Evolutionary conservation across 306 rosid species (phyloP).

Genomic region (Fragaria vesca): DNA sequence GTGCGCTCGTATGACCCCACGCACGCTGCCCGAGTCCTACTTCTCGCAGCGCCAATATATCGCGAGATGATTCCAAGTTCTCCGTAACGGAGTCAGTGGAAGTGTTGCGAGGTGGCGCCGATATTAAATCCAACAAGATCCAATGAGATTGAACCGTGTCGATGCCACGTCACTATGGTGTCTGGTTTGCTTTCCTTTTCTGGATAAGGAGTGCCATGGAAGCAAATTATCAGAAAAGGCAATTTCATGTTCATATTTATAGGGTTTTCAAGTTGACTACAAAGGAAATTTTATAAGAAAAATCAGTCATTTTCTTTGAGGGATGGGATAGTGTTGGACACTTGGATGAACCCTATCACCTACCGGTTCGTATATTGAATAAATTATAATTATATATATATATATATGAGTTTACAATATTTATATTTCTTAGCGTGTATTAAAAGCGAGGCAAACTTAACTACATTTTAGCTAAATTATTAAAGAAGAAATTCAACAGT

Average conservation of each 20-base stretch:
- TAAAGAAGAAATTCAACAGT: too few species aligned
- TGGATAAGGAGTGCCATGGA: slow-evolving; percentile 9
- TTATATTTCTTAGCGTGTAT: background rate
- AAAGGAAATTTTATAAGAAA: background rate
- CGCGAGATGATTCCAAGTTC: slow-evolving; percentile 25
- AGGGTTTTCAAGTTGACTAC: background rate
- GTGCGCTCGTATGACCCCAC: background rate
- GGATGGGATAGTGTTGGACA: background rate
- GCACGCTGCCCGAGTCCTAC: background rate
- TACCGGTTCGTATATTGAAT: background rate
- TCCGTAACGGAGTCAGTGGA: slow-evolving; percentile 29
- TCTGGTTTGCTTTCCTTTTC: background rate
- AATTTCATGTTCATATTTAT: background rate
- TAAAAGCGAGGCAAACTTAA: background rate
- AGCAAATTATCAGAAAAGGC: background rate
- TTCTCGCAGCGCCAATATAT: background rate
- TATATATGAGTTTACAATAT: too few species aligned
- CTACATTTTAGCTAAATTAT: too few species aligned
- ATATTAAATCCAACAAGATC: background rate
- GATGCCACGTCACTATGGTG: background rate
- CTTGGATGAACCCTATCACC: background rate
- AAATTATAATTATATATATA: background rate
- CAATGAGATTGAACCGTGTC: slow-evolving; percentile 13
- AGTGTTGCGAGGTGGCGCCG: slow-evolving; percentile 12
- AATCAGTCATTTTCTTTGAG: background rate